Evolutionary conservation across 306 rosid genomes (phyloP), one percentile per base, ranked within the genome.

Genomic region (barrel medic (Medicago truncatula)): DNA sequence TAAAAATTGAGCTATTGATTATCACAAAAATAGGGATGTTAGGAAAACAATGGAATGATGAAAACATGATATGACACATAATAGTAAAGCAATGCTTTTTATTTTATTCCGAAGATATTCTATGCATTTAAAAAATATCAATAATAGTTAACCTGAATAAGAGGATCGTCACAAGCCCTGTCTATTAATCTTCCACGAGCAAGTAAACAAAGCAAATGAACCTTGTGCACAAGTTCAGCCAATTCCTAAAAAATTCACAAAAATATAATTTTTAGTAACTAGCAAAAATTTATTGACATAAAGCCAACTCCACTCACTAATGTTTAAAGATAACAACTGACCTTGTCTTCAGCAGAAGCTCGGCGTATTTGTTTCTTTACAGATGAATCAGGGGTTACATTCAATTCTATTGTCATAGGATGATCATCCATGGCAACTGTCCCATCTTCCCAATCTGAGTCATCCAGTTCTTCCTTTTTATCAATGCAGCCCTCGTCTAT

Each of bases 381-480:
- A 60, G 76, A 74, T 75, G 91, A 81, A 78, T 79, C 88, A n/a
- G 89, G 79, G 60, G 88, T 82, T 74, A 81, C 89, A 68, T 80
- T 71, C 57, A 95, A 74, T 81, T 95, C 96, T 79, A 95, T 84
- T 44, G 96, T 89, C 78, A 92, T 71, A 36, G 83, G 78, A 54
- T 50, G 64, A 87, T 82, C 82, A 39, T 71, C 85, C 46, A 73
- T 25, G 53, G 83, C 78, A 81, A 89, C 74, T 67, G 77, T 53
- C 67, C 96, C 97, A 81, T 95, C 97, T 86, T 95, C 97, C 98
- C 97, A 92, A 83, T 92, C 96, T 0, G 88, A 82, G 81, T 92
- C 93, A 83, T 87, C 67, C 77, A 87, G 60, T 52, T 91, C 96
- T 69, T 86, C 94, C 82, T 39, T 67, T 50, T 74, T 74, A 12